These are phyloP conservation scores for Boeremia lycopersici DNA, from an alignment of 2,329 filamentous ascomycete species.

Conservation along the genomic window DNA sequence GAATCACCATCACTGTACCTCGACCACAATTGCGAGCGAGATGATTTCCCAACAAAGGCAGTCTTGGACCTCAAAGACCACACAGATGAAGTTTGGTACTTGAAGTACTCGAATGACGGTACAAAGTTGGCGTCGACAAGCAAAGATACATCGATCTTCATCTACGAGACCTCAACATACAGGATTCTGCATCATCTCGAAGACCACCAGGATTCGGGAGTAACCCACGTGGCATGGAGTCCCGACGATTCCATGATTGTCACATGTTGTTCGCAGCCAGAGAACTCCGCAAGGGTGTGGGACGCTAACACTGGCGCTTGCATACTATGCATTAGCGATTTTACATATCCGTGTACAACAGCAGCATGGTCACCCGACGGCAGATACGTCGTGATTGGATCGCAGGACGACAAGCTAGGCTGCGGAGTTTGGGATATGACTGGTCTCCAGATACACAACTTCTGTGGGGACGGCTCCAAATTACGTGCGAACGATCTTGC, in stretches of 20 bases:
- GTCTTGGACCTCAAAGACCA: constrained; percentile 75
- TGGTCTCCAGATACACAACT: constrained; percentile 68
- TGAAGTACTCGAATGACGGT: constrained; percentile 89
- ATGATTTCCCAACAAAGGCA: constrained; percentile 76
- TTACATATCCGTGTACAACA: constrained; percentile 83
- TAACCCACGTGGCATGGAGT: constrained; percentile 87
- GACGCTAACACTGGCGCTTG: constrained; percentile 61
- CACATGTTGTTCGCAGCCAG: constrained; percentile 71
- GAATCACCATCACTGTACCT: constrained; percentile 82
- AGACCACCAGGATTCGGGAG: constrained; percentile 71
- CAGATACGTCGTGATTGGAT: constrained; percentile 74
- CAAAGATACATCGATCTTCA: constrained; percentile 72
- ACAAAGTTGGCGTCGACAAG: constrained; percentile 82
- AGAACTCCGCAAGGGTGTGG: constrained; percentile 77
- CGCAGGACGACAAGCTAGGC: constrained; percentile 46
- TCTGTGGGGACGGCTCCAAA: constrained; percentile 60
- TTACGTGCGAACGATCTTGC: constrained; percentile 84
- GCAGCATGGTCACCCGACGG: constrained; percentile 89
- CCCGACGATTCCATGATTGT: constrained; percentile 87
- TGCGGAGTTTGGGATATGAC: constrained; percentile 64
- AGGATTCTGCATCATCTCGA: constrained; percentile 65
- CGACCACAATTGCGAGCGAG: constrained; percentile 82
- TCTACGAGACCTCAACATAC: constrained; percentile 81
- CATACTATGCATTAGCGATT: constrained; percentile 66
- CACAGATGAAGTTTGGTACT: constrained; percentile 85